These are phyloP conservation scores for Adansonia grandidieri DNA, from an alignment of 441 rosid genomes.

Conservation along the genomic window DNA sequence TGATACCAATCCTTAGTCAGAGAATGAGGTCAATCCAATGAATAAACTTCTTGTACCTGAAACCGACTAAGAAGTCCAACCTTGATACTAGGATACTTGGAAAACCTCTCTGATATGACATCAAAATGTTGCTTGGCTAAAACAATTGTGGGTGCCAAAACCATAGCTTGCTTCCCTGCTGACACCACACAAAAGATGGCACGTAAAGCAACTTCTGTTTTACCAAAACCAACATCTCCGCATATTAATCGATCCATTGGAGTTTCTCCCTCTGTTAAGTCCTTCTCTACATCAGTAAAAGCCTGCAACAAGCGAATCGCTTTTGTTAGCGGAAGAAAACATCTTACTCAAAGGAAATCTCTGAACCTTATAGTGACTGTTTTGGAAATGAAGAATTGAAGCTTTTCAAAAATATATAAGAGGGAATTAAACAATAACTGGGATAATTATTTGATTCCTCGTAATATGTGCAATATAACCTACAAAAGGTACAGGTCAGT, in stretches of 20 bases:
- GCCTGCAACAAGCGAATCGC: conserved; percentile 61
- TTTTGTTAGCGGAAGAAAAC: conserved; percentile 19
- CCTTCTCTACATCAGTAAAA: conserved; percentile 89
- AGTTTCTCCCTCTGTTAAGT: conserved; percentile 88
- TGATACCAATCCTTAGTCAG: conserved; percentile 8
- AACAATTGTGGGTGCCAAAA: conserved; percentile 93
- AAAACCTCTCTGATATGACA: conserved; percentile 81
- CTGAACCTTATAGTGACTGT: not conserved
- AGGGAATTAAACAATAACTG: not conserved
- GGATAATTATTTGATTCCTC: not conserved
- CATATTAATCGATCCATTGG: conserved; percentile 98
- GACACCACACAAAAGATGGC: conserved; percentile 89
- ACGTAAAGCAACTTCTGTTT: conserved; percentile 96
- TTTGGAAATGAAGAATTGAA: not conserved
- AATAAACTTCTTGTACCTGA: conserved; percentile 62
- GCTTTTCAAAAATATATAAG: not conserved
- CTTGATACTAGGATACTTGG: conserved; percentile 58
- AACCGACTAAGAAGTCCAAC: conserved; percentile 92
- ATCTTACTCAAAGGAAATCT: not conserved
- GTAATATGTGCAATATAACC: not conserved
- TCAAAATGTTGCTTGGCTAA: conserved; percentile 95
- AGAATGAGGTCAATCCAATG: conserved; percentile 23
- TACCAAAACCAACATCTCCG: conserved; percentile 99
- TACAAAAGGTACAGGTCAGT: not conserved
- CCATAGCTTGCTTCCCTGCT: conserved; percentile 94